phyloP scores from a whole-genome alignment of 495 filamentous ascomycete species.

The Podospora appendiculata region DNA sequence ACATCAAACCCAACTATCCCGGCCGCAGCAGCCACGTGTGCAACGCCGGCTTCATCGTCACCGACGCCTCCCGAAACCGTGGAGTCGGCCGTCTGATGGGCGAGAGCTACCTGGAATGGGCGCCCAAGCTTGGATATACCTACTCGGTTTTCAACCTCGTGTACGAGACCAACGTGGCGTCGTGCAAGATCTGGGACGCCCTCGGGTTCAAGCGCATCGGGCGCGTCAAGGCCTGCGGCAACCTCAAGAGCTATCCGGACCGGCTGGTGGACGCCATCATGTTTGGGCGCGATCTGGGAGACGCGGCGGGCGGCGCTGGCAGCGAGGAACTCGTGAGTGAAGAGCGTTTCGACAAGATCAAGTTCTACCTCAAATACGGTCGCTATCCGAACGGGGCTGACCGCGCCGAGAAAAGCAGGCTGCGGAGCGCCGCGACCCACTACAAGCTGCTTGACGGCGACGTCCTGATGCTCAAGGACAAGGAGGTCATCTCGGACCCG shows the following conservation, averaged over 20 bases:
- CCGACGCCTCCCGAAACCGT: slow-evolving; percentile 77
- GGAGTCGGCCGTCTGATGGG: slow-evolving; percentile 92
- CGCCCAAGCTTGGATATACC: slow-evolving; percentile 85
- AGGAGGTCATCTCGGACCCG: slow-evolving; percentile 91
- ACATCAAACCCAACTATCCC: slow-evolving; percentile 96
- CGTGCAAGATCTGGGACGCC: slow-evolving; percentile 92
- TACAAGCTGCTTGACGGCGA: slow-evolving; percentile 80
- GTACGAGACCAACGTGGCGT: slow-evolving; percentile 95
- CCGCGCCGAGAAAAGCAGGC: slow-evolving; percentile 88
- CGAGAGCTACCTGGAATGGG: slow-evolving; percentile 90
- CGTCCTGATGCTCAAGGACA: slow-evolving; percentile 91
- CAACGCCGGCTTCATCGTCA: slow-evolving; percentile 93
- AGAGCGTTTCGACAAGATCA: slow-evolving; percentile 97
- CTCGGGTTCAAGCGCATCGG: slow-evolving; percentile 98
- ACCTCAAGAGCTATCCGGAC: slow-evolving; percentile 71
- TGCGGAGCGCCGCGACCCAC: slow-evolving; percentile 89
- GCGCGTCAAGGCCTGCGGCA: slow-evolving; percentile 78
- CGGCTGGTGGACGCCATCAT: slow-evolving; percentile 92
- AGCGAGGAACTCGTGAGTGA: slow-evolving; percentile 87
- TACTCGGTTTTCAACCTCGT: slow-evolving; percentile 98
- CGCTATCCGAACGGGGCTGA: slow-evolving; percentile 93
- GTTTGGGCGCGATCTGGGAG: slow-evolving; percentile 75
- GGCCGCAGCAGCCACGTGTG: slow-evolving; percentile 93
- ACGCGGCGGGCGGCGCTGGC: slow-evolving; percentile 29
- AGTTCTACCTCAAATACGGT: slow-evolving; percentile 89